Evolutionary conservation across 331 rosid species (phyloP).

Genomic region (Acacia concinna): DNA sequence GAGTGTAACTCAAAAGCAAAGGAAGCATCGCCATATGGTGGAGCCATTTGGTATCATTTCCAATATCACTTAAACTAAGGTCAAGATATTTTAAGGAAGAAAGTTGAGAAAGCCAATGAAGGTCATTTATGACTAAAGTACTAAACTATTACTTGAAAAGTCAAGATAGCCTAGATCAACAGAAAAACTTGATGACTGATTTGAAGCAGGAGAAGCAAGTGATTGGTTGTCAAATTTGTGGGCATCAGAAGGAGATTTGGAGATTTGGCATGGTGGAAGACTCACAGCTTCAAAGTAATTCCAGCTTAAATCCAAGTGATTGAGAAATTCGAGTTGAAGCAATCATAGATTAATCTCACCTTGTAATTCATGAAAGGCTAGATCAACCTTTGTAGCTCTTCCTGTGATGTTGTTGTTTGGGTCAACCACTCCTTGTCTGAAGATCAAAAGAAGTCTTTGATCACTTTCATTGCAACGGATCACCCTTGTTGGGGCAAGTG

Average conservation of each 20-base stretch:
- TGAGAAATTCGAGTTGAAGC: not conserved
- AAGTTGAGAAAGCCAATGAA: conserved; percentile 9
- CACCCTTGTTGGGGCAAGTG: too few relatives aligned
- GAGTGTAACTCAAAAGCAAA: not conserved
- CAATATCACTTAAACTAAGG: not conserved
- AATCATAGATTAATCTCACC: not conserved
- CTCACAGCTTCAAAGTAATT: not conserved
- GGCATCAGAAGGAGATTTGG: not conserved
- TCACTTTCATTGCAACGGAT: too few relatives aligned
- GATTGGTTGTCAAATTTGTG: not conserved
- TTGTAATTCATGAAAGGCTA: too few relatives aligned
- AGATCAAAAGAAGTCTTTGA: too few relatives aligned
- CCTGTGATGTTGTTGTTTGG: too few relatives aligned
- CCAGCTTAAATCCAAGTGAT: not conserved
- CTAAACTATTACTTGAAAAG: not conserved
- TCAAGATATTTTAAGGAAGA: not conserved
- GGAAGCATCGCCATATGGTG: conserved; percentile 2
- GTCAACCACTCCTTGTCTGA: too few relatives aligned
- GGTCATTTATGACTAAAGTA: not conserved
- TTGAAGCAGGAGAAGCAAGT: not conserved
- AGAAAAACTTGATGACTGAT: not conserved
- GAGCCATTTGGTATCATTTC: not conserved
- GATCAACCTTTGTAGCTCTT: too few relatives aligned
- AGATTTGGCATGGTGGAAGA: not conserved
- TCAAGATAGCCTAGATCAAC: not conserved